Base-by-base conservation (phyloP, 164 flowering plant genomes). In the Vitis riparia region DNA sequence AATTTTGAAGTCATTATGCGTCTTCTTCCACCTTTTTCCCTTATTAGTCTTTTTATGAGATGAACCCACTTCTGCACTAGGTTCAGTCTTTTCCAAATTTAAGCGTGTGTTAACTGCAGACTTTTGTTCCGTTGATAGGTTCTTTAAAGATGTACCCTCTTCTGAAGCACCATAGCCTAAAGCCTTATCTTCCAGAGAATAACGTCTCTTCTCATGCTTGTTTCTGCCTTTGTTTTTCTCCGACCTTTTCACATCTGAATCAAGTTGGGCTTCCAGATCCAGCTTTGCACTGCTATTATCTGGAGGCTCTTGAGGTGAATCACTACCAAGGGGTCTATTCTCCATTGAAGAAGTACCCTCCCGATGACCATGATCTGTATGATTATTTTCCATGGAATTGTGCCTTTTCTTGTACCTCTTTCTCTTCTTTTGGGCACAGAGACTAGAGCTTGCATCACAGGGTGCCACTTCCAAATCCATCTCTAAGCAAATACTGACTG, bases 1-100 rank as follows among this genome's bases (percentile, higher is more conserved):
- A 69, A 3, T 65, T 55, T 52, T 51, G 47, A 27, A 61, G 29
- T 55, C 51, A 59, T 52, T 23, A 49, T 51, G 61, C 14, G 49
- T 15, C 27, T 65, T 8, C 1, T 50, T 68, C 19, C 44, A 27
- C 51, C 5, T 48, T 62, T 67, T 52, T 14, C 3, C 55, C 9
- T 48, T 66, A 23, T 23, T 37, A 37, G 44, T 27, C 17, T 67
- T 16, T 9, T 8, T 15, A n/a, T 14, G 5, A 14, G 11, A 58
- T 17, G 13, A 47, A 51, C 16, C 23, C 9, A 14, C 27, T 9
- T 74, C 63, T 19, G 49, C 13, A 64, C 13, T 10, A 17, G 19
- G 9, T 49, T 71, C 62, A 13, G 19, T 19, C 48, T 3, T 11
- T 65, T 11, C 58, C 44, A 32, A 16, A n/a, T 47, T 10, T 17